Percentiles rank a stretch among this genome's conserved stretches.
phyloP scores from a whole-genome alignment of 805 yeast species.

The Spathaspora boniae region DNA sequence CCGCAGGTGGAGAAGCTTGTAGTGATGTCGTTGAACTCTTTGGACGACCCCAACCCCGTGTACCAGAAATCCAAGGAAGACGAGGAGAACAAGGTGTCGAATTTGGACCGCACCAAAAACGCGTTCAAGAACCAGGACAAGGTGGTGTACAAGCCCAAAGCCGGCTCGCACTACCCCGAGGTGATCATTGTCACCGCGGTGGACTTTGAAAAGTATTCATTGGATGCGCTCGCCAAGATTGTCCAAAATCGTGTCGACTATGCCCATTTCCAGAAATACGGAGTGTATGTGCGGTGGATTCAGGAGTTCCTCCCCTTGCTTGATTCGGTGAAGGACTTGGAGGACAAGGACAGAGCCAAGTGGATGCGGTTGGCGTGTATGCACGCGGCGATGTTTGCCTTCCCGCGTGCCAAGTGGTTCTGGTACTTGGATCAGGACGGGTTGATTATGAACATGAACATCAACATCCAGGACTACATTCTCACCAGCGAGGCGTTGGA shows the following conservation, averaged over 20 bases:
- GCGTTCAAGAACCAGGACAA: conserved; percentile 66
- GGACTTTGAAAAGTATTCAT: conserved; percentile 65
- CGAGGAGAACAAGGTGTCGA: conserved; percentile 44
- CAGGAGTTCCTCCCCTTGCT: conserved; percentile 75
- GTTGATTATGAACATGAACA: conserved; percentile 65
- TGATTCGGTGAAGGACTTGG: conserved; percentile 39
- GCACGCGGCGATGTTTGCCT: conserved; percentile 90
- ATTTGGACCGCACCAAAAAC: conserved; percentile 46
- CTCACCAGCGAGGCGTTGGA: conserved; percentile 59
- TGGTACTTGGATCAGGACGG: conserved; percentile 85
- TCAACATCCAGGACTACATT: conserved; percentile 58
- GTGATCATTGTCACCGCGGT: conserved; percentile 74
- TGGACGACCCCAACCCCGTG: conserved; percentile 39
- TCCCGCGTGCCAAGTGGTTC: conserved; percentile 86
- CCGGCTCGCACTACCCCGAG: conserved; percentile 48
- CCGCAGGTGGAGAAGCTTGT: conserved; percentile 35
- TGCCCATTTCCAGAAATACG: conserved; percentile 77
- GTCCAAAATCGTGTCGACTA: conserved; percentile 88
- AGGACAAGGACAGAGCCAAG: conserved; percentile 40
- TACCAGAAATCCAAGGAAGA: conserved; percentile 40
- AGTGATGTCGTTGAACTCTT: conserved; percentile 37
- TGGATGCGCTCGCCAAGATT: conserved; percentile 58
- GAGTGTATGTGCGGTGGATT: conserved; percentile 77
- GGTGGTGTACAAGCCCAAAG: conserved; percentile 42
- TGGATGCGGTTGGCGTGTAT: conserved; percentile 67